A percentile compares a stretch with the other conserved stretches of the same genome.
These are phyloP conservation scores for Teratosphaeria zuluensis DNA, from an alignment of 2,329 filamentous ascomycete species.

Conservation along the genomic window DNA sequence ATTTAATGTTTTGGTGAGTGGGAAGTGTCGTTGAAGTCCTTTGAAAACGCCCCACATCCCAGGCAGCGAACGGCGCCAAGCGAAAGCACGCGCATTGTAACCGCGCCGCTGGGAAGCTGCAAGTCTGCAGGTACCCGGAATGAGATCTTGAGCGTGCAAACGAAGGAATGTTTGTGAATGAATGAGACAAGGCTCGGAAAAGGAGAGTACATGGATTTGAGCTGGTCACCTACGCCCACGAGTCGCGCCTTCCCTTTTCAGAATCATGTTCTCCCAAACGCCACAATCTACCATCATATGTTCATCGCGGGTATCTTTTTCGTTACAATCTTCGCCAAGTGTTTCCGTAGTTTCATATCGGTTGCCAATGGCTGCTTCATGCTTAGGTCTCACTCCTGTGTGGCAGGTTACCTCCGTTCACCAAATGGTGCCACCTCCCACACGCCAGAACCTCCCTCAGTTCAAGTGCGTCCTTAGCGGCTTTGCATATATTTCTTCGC, in stretches of 20 bases:
- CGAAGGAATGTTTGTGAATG: neutral
- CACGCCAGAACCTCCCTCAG: neutral
- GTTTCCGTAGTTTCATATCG: neutral
- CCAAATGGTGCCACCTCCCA: neutral
- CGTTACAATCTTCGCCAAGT: neutral
- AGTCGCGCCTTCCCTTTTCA: neutral
- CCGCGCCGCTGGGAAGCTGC: neutral
- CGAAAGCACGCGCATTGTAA: neutral
- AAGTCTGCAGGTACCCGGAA: neutral
- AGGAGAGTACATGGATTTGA: neutral
- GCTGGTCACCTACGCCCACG: neutral
- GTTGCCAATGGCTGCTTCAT: neutral
- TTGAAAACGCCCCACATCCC: neutral
- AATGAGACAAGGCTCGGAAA: neutral
- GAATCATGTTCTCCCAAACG: neutral
- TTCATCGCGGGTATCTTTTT: neutral
- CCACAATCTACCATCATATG: neutral
- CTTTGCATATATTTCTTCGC: constrained; percentile 3
- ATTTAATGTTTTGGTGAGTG: neutral
- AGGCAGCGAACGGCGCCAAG: neutral
- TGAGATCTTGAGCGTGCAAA: neutral
- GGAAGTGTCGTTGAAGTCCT: neutral
- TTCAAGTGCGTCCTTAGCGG: neutral
- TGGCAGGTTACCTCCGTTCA: too few relatives aligned
- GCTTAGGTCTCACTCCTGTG: neutral